Percentiles rank a stretch among this genome's conserved stretches.
Conservation (phyloP, 2,329 filamentous ascomycete genomes). For the Nemania abortiva region DNA sequence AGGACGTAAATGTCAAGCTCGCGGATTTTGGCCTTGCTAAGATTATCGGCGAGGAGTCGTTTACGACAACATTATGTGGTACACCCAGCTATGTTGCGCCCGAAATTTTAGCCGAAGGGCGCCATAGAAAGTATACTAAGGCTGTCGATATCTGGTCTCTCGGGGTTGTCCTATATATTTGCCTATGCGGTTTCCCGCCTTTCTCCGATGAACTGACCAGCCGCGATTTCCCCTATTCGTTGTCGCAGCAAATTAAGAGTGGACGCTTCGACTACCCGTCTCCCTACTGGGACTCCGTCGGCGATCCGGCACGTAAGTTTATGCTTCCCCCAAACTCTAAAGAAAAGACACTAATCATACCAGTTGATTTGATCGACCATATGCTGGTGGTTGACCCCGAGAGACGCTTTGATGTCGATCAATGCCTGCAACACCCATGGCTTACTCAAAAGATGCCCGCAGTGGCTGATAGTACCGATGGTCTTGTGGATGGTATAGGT, state of each 20-base stretch:
- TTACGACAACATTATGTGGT: slow-evolving; percentile 94
- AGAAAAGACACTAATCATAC: slow-evolving; percentile 15
- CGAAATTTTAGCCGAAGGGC: slow-evolving; percentile 87
- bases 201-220: slow-evolving; percentile 95
- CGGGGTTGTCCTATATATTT: slow-evolving; percentile 98
- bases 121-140: slow-evolving; percentile 88
- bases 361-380: slow-evolving; percentile 88
- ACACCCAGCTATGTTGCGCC: slow-evolving; percentile 98
- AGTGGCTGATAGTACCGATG: slow-evolving; percentile 88
- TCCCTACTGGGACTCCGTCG: slow-evolving; percentile 92
- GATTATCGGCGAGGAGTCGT: slow-evolving; percentile 98
- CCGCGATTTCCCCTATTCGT: slow-evolving; percentile 82
- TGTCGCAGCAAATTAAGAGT: slow-evolving; percentile 90
- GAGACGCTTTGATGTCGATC: slow-evolving; percentile 86
- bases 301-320: slow-evolving; percentile 78
- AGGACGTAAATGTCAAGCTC: slow-evolving; percentile 86
- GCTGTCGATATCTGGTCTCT: slow-evolving; percentile 97
- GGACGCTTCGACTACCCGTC: slow-evolving; percentile 95
- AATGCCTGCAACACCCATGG: slow-evolving; percentile 94
- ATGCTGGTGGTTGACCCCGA: slow-evolving; percentile 93
- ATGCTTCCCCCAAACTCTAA: slow-evolving; percentile 1
- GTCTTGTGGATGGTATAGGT: slow-evolving; percentile 86
- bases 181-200: slow-evolving; percentile 94
- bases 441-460: slow-evolving; percentile 72
- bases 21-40: slow-evolving; percentile 98